Evolutionary conservation across 805 yeast genomes (phyloP), one percentile per base, ranked within the genome.

Genomic region (Pichia ethanolica): DNA sequence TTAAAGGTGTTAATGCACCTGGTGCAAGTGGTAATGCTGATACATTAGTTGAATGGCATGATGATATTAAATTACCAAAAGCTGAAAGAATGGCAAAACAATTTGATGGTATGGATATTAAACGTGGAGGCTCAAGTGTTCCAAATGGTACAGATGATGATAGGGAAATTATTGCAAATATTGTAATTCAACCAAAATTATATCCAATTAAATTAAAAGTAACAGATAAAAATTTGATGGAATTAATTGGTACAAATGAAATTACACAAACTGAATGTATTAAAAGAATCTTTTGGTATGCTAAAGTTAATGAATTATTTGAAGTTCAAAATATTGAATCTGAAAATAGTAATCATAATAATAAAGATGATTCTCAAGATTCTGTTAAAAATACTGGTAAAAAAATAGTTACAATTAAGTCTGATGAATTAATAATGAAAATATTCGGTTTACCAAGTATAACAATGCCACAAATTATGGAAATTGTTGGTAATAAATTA

Each of bases 91-190:
- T 59, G 50, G 56, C 62, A 44, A 67, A 64, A 50, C 71, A 81
- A 47, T 91, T 91, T 63, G 98, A 93, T 65, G 97, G 95, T 1
- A 68, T 93, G 49, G 97, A 90, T 62, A 78, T 93, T 49, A 85
- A 85, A 60, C 79, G 99, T 59, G 71, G 76, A 14, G 98, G 98
- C 3, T 57, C 65, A 6, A 65, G 69, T 25, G 54, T 67, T 35
- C 63, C 61, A 26, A 42, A 41, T 26, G 59, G 59, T 5, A 54
- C 49, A 8, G 47, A 59, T 1, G 52, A 53, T 7, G 69, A 66
- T 44, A 75, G 73, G 50, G 82, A 82, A 50, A 70, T 90, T 44
- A 73, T 78, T 42, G 79, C 86, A 45, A 79, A 79, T 49, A 82
- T 93, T 49, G 86, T 89, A 5, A 75, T 93, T 49, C 90, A 90